Conservation (phyloP, 1,284 basidiomycete genomes). For the Trametes sp. region DNA sequence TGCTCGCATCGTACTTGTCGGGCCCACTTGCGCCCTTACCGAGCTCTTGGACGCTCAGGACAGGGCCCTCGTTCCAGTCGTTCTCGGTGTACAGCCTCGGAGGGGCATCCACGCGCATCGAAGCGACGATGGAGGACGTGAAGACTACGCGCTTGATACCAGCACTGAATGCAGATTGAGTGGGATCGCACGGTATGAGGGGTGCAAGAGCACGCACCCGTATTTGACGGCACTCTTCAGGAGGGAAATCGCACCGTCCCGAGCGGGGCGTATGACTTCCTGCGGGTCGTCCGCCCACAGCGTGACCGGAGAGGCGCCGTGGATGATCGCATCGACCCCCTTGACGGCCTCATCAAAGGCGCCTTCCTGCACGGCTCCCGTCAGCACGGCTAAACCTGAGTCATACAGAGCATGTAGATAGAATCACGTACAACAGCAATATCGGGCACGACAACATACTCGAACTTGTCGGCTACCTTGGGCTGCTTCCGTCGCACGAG, state of each 20-base stretch:
- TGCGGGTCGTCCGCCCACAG: slow-evolving; percentile 39
- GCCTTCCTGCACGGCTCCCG: slow-evolving; percentile 14
- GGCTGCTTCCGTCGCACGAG: slow-evolving; percentile 53
- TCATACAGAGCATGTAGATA: too few relatives aligned
- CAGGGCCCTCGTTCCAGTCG: slow-evolving; percentile 71
- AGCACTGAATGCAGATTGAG: slow-evolving; percentile 36
- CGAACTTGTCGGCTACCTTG: slow-evolving; percentile 42
- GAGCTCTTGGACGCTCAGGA: slow-evolving; percentile 56
- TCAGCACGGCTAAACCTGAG: too few relatives aligned
- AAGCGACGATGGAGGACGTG: slow-evolving; percentile 62
- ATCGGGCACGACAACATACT: slow-evolving; percentile 60
- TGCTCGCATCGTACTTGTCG: slow-evolving; percentile 62
- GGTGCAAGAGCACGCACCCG: not conserved
- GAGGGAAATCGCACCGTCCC: slow-evolving; percentile 11
- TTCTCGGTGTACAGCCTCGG: slow-evolving; percentile 31
- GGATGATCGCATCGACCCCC: slow-evolving; percentile 43
- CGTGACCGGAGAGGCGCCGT: slow-evolving; percentile 52
- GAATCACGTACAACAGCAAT: slow-evolving; percentile 50
- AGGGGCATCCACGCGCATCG: slow-evolving; percentile 39
- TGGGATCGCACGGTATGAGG: not conserved
- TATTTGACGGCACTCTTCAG: slow-evolving; percentile 11
- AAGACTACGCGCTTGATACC: slow-evolving; percentile 56
- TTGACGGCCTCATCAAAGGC: slow-evolving; percentile 27
- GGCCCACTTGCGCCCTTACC: slow-evolving; percentile 52
- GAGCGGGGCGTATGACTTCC: slow-evolving; percentile 27